Evolutionary conservation across 1,284 basidiomycete genomes (phyloP).

Genomic region (Uromyces viciae-fabae): DNA sequence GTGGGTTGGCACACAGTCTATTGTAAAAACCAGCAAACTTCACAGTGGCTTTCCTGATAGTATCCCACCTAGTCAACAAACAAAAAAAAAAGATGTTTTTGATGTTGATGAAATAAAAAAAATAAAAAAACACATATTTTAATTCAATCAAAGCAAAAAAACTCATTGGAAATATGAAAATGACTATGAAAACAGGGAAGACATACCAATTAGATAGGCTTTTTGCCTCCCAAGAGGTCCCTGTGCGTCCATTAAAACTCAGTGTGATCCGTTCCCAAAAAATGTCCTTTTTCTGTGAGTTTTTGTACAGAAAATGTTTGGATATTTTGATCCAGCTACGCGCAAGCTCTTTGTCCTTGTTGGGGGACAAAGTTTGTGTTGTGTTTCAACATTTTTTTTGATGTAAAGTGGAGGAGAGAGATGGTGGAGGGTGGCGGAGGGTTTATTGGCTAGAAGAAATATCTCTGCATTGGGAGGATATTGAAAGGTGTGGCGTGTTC

Average conservation of each 20-base stretch:
- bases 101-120: neutral
- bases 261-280: too few relatives aligned
- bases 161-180: too few relatives aligned
- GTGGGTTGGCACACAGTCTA: neutral
- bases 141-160: too few relatives aligned
- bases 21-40: neutral
- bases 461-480: too few relatives aligned
- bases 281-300: neutral
- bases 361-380: neutral
- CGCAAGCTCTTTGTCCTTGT: neutral
- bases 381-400: too few relatives aligned
- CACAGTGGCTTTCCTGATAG: neutral
- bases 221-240: neutral
- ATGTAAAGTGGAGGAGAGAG: too few relatives aligned
- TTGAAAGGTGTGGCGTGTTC: too few relatives aligned
- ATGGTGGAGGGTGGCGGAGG: too few relatives aligned
- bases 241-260: neutral
- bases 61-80: conserved; percentile 13
- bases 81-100: neutral
- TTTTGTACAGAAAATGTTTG: neutral
- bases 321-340: neutral
- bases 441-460: too few relatives aligned
- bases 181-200: too few relatives aligned
- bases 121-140: too few relatives aligned
- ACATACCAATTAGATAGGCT: neutral